phyloP scores from a whole-genome alignment of 2,329 filamentous ascomycete species.

The Calonectria hawksworthii region DNA sequence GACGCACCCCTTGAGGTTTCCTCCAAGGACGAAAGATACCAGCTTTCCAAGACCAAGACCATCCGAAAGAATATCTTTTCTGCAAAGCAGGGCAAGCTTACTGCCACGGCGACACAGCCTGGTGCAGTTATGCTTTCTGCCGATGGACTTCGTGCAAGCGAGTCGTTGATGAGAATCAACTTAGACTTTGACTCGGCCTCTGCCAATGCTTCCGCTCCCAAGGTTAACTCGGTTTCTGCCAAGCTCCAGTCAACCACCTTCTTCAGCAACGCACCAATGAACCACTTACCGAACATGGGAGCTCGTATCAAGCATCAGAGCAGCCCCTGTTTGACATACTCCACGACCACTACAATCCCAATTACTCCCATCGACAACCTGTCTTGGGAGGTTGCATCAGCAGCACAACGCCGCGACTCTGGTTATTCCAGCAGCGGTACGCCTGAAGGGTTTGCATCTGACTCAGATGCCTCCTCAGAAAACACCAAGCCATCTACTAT shows the following conservation, averaged over 20 bases:
- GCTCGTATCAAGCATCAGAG: conserved; percentile 56
- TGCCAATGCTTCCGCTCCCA: conserved; percentile 60
- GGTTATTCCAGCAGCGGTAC: conserved; percentile 64
- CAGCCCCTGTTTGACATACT: conserved; percentile 62
- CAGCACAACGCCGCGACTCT: conserved; percentile 62
- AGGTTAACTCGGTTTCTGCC: conserved; percentile 61
- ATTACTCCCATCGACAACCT: conserved; percentile 51
- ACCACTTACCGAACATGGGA: conserved; percentile 65
- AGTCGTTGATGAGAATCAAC: conserved; percentile 59
- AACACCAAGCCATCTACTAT: conserved; percentile 43
- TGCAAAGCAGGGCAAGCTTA: conserved; percentile 64
- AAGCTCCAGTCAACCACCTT: conserved; percentile 68
- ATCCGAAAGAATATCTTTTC: conserved; percentile 67
- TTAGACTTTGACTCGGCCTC: conserved; percentile 63
- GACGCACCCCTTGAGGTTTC: conserved; percentile 66
- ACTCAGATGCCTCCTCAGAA: conserved; percentile 48
- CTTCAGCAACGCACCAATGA: conserved; percentile 62
- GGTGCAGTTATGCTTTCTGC: conserved; percentile 63
- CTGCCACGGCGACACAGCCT: conserved; percentile 61
- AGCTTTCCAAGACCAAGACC: conserved; percentile 64
- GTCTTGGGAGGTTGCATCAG: conserved; percentile 58
- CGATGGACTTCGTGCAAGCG: conserved; percentile 60
- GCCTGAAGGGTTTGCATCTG: conserved; percentile 51
- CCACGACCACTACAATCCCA: conserved; percentile 58
- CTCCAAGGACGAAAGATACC: conserved; percentile 63